phyloP scores from a whole-genome alignment of 257 asterid species.

The Gynochthodes officinalis region DNA sequence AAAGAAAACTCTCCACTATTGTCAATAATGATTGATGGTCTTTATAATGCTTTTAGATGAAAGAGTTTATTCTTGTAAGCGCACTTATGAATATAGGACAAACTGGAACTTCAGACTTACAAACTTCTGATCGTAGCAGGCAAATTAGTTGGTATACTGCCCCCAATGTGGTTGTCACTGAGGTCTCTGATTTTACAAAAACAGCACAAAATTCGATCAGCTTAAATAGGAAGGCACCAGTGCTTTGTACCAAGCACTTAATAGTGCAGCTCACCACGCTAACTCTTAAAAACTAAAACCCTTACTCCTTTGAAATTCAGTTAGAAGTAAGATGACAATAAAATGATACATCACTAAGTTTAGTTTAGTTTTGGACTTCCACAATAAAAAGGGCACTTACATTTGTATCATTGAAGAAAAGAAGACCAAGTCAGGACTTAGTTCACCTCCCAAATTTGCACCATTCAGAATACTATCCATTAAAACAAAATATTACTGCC shows the following conservation, averaged over 20 bases:
- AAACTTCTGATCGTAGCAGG: conserved; percentile 61
- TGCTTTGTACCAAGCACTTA: not conserved
- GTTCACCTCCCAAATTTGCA: conserved; percentile 60
- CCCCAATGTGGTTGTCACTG: conserved; percentile 83
- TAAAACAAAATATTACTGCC: conserved; percentile 10
- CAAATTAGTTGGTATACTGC: conserved; percentile 64
- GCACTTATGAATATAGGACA: conserved; percentile 11
- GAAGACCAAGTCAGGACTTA: conserved; percentile 52
- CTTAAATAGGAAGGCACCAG: not conserved
- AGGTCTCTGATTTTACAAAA: conserved; percentile 51
- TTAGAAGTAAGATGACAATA: not conserved
- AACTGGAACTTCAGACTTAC: conserved; percentile 41
- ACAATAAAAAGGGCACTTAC: conserved; percentile 39
- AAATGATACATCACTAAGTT: too few relatives aligned
- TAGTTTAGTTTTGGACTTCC: conserved; percentile 3
- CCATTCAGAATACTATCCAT: conserved; percentile 52
- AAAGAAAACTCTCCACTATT: not conserved
- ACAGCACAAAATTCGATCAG: conserved; percentile 10
- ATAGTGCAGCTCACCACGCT: not conserved
- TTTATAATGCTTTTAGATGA: not conserved
- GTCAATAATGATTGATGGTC: not conserved
- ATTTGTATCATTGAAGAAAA: conserved; percentile 62
- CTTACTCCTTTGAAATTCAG: not conserved
- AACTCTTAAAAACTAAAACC: not conserved
- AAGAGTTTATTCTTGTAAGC: not conserved